Conservation (phyloP, 164 flowering plant genomes). For the Nymphaea thermarum region DNA sequence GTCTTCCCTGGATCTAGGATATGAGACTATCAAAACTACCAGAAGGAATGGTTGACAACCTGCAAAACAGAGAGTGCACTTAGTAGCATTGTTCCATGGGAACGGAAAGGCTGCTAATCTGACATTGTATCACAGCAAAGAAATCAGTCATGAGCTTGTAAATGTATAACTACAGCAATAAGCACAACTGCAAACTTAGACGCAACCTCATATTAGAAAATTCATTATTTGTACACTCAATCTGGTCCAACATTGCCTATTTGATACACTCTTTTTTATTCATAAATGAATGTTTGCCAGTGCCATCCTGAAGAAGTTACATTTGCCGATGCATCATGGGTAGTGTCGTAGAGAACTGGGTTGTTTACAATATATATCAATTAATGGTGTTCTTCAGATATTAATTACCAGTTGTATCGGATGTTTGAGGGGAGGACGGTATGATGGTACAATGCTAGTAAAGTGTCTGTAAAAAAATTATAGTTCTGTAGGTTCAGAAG, state of each 20-base stretch:
- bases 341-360: too few relatives aligned
- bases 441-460: slow-evolving; percentile 36
- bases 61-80: slow-evolving; percentile 75
- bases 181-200: slow-evolving; percentile 44
- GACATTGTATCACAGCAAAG: slow-evolving; percentile 62
- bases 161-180: slow-evolving; percentile 35
- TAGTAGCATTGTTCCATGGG: slow-evolving; percentile 74
- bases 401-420: slow-evolving; percentile 38
- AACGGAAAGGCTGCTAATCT: slow-evolving; percentile 66
- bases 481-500: slow-evolving; percentile 74
- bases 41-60: slow-evolving; percentile 86
- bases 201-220: slow-evolving; percentile 14
- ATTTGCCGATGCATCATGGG: slow-evolving; percentile 42
- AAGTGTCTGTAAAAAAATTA: slow-evolving; percentile 69
- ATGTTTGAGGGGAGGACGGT: slow-evolving; percentile 53
- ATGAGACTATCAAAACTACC: too few relatives aligned
- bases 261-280: slow-evolving; percentile 62
- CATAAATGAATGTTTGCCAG: slow-evolving; percentile 41
- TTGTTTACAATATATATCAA: too few relatives aligned
- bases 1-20: too few relatives aligned
- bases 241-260: slow-evolving; percentile 80
- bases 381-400: too few relatives aligned
- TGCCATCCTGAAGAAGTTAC: slow-evolving; percentile 58
- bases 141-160: slow-evolving; percentile 52
- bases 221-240: slow-evolving; percentile 50